A percentile compares a stretch with the other conserved stretches of the same genome.
These are phyloP conservation scores for Aspergillus aculeatinus DNA, from an alignment of 2,329 filamentous ascomycete species.

Conservation along the genomic window DNA sequence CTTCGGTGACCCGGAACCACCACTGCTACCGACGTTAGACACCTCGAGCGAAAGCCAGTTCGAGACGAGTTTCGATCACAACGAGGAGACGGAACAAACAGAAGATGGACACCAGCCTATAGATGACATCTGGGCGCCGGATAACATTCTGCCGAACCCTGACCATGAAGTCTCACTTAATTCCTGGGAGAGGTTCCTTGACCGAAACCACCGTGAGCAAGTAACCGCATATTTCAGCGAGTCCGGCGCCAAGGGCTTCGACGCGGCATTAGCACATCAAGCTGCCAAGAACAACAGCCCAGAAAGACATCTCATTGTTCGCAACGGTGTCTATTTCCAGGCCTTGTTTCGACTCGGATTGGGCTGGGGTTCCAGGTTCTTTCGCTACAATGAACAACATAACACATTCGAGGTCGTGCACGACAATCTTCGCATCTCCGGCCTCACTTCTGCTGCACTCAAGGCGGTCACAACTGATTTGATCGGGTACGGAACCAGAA, in stretches of 20 bases:
- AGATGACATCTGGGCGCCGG: constrained; percentile 34
- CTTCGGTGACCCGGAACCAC: constrained; percentile 20
- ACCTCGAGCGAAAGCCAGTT: constrained; percentile 21
- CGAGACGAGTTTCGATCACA: constrained; percentile 21
- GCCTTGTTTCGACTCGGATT: constrained; percentile 43
- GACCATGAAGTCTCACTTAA: constrained; percentile 23
- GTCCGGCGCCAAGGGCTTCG: constrained; percentile 41
- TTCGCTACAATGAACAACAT: constrained; percentile 39
- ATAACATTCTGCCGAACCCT: constrained; percentile 21
- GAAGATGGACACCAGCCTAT: constrained; percentile 18
- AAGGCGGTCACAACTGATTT: constrained; percentile 32
- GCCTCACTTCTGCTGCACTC: constrained; percentile 49
- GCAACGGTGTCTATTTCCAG: constrained; percentile 39
- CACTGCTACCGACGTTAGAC: constrained; percentile 21
- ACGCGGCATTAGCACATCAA: constrained; percentile 37
- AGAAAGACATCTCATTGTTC: constrained; percentile 33
- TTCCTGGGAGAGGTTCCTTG: constrained; percentile 45
- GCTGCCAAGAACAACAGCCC: constrained; percentile 19
- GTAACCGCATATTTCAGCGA: constrained; percentile 46
- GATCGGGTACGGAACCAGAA: constrained; percentile 37
- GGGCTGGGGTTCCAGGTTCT: constrained; percentile 47
- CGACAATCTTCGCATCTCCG: constrained; percentile 49
- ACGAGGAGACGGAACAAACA: constrained; percentile 18
- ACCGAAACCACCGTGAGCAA: constrained; percentile 32
- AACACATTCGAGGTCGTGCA: constrained; percentile 43